A percentile compares a stretch with the other conserved stretches of the same genome.
Evolutionary conservation across 331 rosid genomes (phyloP).

Genomic region (Rhamnella rubrinervis): DNA sequence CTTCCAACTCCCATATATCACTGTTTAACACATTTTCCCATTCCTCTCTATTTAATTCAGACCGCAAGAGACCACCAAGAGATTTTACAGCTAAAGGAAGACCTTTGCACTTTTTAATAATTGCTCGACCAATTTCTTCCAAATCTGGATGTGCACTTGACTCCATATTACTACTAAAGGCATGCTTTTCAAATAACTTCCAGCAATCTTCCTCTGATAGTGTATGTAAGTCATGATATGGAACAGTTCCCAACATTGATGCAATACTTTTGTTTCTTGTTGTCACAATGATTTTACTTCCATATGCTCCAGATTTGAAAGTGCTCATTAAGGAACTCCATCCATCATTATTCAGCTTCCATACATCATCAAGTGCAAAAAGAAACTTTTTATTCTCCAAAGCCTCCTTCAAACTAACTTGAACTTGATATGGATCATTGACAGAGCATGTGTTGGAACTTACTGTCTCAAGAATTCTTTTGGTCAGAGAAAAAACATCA

Average conservation of each 20-base stretch:
- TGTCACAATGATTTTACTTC: constrained; percentile 27
- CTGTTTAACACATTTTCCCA: constrained; percentile 23
- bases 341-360: constrained; percentile 11
- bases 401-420: constrained; percentile 2
- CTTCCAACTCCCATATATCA: constrained; percentile 20
- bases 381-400: not conserved
- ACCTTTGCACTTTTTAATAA: constrained; percentile 33
- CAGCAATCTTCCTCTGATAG: constrained; percentile 34
- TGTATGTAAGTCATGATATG: not conserved
- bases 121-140: constrained; percentile 16
- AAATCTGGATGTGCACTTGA: constrained; percentile 8
- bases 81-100: constrained; percentile 36
- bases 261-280: constrained; percentile 6
- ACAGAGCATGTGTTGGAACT: not conserved
- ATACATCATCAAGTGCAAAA: constrained; percentile 34
- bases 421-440: constrained; percentile 2
- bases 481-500: not conserved
- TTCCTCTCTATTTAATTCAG: not conserved
- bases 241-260: constrained; percentile 1
- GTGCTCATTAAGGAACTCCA: constrained; percentile 14
- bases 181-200: constrained; percentile 25
- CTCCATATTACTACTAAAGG: not conserved
- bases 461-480: constrained; percentile 2
- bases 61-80: constrained; percentile 27
- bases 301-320: constrained; percentile 8